Evolutionary conservation across 2,329 filamentous ascomycete genomes (phyloP), one percentile per base, ranked within the genome.

Genomic region (Knufia fluminis): DNA sequence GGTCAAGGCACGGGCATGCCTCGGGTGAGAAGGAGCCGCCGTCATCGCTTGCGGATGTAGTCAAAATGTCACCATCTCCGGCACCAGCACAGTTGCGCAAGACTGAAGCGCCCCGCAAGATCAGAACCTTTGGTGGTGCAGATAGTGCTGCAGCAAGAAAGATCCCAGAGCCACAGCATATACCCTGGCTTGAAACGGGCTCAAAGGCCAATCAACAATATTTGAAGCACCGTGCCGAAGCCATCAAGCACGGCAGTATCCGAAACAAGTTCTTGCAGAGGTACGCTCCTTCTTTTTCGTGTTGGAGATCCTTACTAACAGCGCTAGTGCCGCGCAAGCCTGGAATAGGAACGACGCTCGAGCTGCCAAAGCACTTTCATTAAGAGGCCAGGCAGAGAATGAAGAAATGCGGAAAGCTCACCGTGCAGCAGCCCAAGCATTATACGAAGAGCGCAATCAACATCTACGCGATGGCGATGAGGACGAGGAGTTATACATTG

Each of bases 261-360:
- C 80, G 92, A 55, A 98, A 97, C 67, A 97, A 97, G 65, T 98
- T 97, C 61, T 70, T 98, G 48, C 91, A 96, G 68, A 95, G 87
- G 87, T 91, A 70, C 60, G 71, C 64, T 43, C 3, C 40, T 32
- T 3, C 19, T 20, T 28, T 23, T 3, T 16, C 28, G 17, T 20
- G 3, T 32, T 7, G 41, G 20, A 8, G 4, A 24, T 26, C 19
- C 44, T 33, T 28, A 35, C 43, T 47, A 19, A 38, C 23, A 32
- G 10, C 19, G 23, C 36, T 55, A 94, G 90, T 66, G 92, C 92
- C 57, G 91, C 91, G 7, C 91, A 97, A 75, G 92, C 92, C 19
- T 98, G 92, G 91, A 96, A 97, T 65, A 85, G 92, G 51, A 97
- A 96, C 61, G 92, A 98, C 66, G 91, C 92, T 35, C 83, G 92